These are phyloP conservation scores for Malus sylvestris DNA, from an alignment of 306 rosid genomes.

Conservation along the genomic window DNA sequence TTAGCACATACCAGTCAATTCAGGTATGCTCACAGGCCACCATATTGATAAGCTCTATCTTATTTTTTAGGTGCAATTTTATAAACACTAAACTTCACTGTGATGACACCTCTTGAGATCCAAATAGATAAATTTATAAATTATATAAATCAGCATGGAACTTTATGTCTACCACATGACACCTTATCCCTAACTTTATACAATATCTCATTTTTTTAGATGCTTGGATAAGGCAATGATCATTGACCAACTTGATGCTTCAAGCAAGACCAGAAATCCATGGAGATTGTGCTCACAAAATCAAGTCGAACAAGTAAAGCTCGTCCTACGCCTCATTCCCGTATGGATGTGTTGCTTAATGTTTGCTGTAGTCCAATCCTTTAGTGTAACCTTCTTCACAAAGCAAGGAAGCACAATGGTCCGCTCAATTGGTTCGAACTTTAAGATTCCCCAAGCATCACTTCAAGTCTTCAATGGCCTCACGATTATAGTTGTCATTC, in stretches of 20 bases:
- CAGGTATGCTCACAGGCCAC: constrained; percentile 22
- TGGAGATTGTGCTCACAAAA: constrained; percentile 65
- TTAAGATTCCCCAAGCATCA: constrained; percentile 58
- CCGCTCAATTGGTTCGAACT: constrained; percentile 45
- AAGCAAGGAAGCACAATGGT: constrained; percentile 63
- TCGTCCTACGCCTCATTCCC: constrained; percentile 51
- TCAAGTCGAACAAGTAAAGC: constrained; percentile 68
- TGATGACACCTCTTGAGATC: not conserved
- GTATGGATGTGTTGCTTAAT: constrained; percentile 59
- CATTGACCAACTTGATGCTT: constrained; percentile 39
- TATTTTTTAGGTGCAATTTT: not conserved
- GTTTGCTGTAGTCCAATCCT: constrained; percentile 56
- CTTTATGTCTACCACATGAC: not conserved
- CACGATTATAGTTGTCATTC: constrained; percentile 32
- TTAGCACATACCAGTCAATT: constrained; percentile 33
- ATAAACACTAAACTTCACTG: not conserved
- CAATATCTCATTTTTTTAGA: constrained; percentile 12
- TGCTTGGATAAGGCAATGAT: constrained; percentile 56
- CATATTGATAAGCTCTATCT: not conserved
- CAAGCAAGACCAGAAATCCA: constrained; percentile 41
- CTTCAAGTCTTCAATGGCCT: constrained; percentile 49
- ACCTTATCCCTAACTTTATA: not conserved
- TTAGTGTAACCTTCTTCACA: constrained; percentile 42
- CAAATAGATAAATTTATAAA: not conserved
- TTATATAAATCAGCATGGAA: not conserved